Evolutionary conservation across 2,329 filamentous ascomycete species (phyloP), one percentile per base, ranked within the genome.

Genomic region (Scleromitrula shiraiana): DNA sequence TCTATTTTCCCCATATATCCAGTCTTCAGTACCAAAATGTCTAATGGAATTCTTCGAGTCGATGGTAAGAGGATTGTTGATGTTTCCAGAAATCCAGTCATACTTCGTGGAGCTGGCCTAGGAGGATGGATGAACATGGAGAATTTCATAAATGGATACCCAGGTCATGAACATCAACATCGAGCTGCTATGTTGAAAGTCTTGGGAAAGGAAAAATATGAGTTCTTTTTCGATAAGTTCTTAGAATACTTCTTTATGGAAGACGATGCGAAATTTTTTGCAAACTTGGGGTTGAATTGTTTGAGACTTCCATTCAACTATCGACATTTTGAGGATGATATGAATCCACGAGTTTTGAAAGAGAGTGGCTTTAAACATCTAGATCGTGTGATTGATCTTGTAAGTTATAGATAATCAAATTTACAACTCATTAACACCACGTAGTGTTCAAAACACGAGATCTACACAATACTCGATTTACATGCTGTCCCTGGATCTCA

Each of bases 71-170:
- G 62, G 20, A 56, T 70, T 7, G 62, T 69, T 3, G 66, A 63
- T 49, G 57, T 54, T 4, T 55, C 64, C 42, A 62, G 62, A 22
- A 63, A 63, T 24, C 55, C 59, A 4, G 55, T 68, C 29, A 60
- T 69, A 7, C 60, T 70, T 5, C 63, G 66, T n/a, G 67, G 68
- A 4, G 62, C 67, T n/a, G 66, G 61, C 30, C 41, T 70, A 9
- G 67, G 65, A 35, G 68, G 68, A 50, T 69, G 66, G 65, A 67
- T 70, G 64, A 70, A 70, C 49, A 77, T 77, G 73, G 76, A 79
- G 61, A 80, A 80, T 60, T 81, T 81, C 67, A 80, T 82, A 53
- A 78, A 74, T 1, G 78, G 78, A n/a, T 82, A 73, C 50, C 68
- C 76, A 9, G 78, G 75, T 15, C 74, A 78, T 42, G 78, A 82